These are phyloP conservation scores for Catharanthus roseus DNA, from an alignment of 257 asterid species.

Conservation along the genomic window DNA sequence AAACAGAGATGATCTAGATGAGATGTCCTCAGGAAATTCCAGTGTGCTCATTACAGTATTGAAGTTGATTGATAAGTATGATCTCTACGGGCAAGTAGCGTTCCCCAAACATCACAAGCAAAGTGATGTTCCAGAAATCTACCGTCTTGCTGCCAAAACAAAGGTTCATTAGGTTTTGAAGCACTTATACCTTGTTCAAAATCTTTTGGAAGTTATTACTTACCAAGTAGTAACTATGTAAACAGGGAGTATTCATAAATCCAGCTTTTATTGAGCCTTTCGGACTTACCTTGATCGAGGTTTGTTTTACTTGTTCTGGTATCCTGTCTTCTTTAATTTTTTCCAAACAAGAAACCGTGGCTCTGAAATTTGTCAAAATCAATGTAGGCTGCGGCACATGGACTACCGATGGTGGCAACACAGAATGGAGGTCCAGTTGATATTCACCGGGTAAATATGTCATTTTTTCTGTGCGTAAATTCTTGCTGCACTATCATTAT, in stretches of 20 bases:
- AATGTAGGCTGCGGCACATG: conserved; percentile 53
- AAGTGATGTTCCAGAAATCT: conserved; percentile 72
- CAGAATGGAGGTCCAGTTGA: conserved; percentile 57
- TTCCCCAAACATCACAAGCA: conserved; percentile 87
- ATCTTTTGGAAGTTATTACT: not conserved
- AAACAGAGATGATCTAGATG: conserved; percentile 78
- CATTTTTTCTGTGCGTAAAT: not conserved
- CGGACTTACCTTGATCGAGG: conserved; percentile 55
- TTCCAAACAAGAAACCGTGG: not conserved
- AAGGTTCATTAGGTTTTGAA: conserved; percentile 38
- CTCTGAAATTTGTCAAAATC: conserved; percentile 7
- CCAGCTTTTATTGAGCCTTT: conserved; percentile 53
- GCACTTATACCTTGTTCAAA: not conserved
- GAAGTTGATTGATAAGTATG: conserved; percentile 68
- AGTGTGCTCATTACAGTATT: conserved; percentile 62
- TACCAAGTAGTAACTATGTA: conserved; percentile 10
- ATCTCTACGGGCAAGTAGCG: conserved; percentile 82
- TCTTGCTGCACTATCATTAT: not conserved
- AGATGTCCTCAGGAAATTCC: conserved; percentile 67
- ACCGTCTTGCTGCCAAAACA: conserved; percentile 71
- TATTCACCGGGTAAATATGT: conserved; percentile 36
- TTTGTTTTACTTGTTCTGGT: conserved; percentile 1
- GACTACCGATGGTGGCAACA: conserved; percentile 54
- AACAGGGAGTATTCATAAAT: conserved; percentile 51
- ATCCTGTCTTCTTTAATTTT: not conserved